Percentiles rank a stretch among this genome's conserved stretches.
Conservation (phyloP, 768 basidiomycete species). For the Naganishia vaughanmartiniae region DNA sequence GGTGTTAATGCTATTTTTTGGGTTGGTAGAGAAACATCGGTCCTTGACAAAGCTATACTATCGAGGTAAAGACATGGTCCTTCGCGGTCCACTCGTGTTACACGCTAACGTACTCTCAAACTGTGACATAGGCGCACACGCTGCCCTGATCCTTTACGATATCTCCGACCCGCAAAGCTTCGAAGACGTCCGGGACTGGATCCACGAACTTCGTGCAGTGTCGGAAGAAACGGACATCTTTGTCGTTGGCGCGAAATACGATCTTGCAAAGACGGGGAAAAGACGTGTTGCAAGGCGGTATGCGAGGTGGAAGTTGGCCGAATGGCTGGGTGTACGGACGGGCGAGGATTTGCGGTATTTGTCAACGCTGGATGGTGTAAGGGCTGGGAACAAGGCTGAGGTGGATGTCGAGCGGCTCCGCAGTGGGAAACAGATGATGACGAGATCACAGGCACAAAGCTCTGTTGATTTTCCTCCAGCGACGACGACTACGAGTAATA, state of each 20-base stretch:
- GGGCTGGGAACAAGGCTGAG: background rate
- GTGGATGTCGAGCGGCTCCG: background rate
- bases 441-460: background rate
- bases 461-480: background rate
- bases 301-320: constrained; percentile 25
- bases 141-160: constrained; percentile 90
- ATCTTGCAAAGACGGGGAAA: constrained; percentile 36
- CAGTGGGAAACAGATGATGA: background rate
- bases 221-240: constrained; percentile 76
- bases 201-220: constrained; percentile 56
- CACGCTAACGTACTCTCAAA: constrained; percentile 54
- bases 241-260: constrained; percentile 81
- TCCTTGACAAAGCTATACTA: constrained; percentile 33
- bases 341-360: constrained; percentile 9
- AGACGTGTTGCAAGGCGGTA: constrained; percentile 23
- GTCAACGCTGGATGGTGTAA: background rate
- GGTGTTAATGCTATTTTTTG: background rate
- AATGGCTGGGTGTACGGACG: constrained; percentile 24
- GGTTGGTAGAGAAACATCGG: constrained; percentile 25
- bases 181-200: constrained; percentile 86
- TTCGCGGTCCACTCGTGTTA: background rate
- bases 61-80: constrained; percentile 18
- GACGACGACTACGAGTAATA: background rate
- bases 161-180: constrained; percentile 85
- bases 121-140: constrained; percentile 78